phyloP scores from a whole-genome alignment of 1,284 basidiomycete species.

The Ganoderma boninense region DNA sequence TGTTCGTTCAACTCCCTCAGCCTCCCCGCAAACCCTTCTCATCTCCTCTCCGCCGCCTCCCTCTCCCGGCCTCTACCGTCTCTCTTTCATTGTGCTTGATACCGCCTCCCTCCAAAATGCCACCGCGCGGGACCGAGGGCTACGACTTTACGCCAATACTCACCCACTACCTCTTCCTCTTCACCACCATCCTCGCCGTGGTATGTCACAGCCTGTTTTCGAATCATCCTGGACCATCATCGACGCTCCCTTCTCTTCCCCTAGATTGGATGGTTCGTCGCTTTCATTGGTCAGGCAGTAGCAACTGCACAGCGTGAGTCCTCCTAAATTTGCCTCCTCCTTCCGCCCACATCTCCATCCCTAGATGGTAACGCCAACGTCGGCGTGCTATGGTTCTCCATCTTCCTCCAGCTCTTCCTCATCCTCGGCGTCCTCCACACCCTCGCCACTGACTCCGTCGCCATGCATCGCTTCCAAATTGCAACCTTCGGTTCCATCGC shows the following conservation, averaged over 20 bases:
- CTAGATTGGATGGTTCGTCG: conserved; percentile 90
- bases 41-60: conserved; percentile 12
- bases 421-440: conserved; percentile 85
- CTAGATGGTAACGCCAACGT: conserved; percentile 57
- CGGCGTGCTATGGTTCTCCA: conserved; percentile 90
- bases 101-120: conserved; percentile 44
- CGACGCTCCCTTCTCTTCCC: conserved; percentile 16
- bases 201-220: conserved; percentile 52
- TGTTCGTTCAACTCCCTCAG: conserved; percentile 26
- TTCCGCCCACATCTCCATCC: conserved; percentile 12
- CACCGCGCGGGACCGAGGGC: conserved; percentile 62
- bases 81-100: conserved; percentile 6
- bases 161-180: conserved; percentile 89
- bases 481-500: conserved; percentile 87
- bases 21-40: conserved; percentile 19
- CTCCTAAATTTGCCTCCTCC: conserved; percentile 1
- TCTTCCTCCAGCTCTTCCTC: conserved; percentile 87
- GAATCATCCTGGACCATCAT: conserved; percentile 14
- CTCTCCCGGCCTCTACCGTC: conserved; percentile 11
- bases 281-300: conserved; percentile 86
- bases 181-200: conserved; percentile 83
- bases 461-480: conserved; percentile 89
- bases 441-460: conserved; percentile 85
- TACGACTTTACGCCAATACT: conserved; percentile 87
- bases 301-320: conserved; percentile 70